Percentiles rank a stretch among this genome's conserved stretches.
These are phyloP conservation scores for Chlorella sorokiniana DNA, from an alignment of 139 green algal genomes.

Conservation along the genomic window DNA sequence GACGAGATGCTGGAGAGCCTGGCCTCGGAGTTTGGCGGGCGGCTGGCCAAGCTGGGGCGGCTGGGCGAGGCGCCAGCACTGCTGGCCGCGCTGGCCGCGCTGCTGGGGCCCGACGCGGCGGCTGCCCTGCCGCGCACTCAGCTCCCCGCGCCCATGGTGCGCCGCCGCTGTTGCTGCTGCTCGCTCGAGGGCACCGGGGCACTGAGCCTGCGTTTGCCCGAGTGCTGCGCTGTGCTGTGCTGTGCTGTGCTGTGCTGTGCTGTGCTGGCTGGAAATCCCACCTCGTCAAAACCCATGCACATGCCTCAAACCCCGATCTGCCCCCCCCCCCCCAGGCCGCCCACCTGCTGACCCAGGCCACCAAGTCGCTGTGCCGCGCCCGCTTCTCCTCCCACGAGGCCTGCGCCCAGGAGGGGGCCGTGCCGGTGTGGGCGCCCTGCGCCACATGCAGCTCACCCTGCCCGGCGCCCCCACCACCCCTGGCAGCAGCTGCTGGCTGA, in stretches of 20 bases:
- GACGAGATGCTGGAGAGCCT: constrained; percentile 37
- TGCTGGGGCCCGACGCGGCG: background rate
- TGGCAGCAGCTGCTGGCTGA: constrained; percentile 17
- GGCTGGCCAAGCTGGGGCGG: constrained; percentile 36
- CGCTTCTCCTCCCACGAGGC: constrained; percentile 5
- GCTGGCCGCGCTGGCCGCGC: background rate
- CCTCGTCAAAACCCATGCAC: no score
- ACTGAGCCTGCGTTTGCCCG: background rate
- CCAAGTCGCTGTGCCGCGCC: constrained; percentile 41
- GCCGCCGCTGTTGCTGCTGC: background rate
- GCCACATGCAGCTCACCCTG: constrained; percentile 34
- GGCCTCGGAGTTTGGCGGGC: constrained; percentile 33
- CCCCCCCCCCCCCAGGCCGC: background rate
- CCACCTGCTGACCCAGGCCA: constrained; percentile 46
- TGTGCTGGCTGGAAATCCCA: no score
- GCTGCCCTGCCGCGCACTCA: background rate
- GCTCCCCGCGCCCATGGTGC: constrained; percentile 3
- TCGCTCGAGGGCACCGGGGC: no score
- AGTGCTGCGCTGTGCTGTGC: background rate
- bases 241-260: background rate
- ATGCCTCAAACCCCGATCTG: background rate
- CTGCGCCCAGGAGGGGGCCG: constrained; percentile 15
- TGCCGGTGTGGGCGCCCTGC: constrained; percentile 39
- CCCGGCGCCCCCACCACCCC: constrained; percentile 1
- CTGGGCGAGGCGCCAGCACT: background rate